Evolutionary conservation across 805 yeast species (phyloP), one percentile per base, ranked within the genome.

Genomic region (Pichia nanzhaoensis): DNA sequence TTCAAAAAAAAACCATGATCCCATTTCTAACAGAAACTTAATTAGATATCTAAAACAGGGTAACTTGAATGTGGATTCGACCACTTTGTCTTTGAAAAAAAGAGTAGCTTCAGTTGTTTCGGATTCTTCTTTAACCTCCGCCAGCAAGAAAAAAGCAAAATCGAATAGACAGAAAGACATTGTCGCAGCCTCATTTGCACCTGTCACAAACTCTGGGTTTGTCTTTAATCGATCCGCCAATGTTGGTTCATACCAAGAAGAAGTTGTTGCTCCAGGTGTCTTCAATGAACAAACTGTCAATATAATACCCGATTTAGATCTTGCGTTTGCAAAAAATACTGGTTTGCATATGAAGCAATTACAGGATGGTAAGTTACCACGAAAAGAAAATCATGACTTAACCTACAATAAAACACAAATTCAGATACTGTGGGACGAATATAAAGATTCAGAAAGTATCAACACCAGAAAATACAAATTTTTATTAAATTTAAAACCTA

Each of bases 211-310:
- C 21, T 22, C 45, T 5, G 35, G 36, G 10, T 61, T 55, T 46
- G 48, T 54, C 35, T 56, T 55, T 36, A 51, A 55, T 30, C 51
- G 65, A 40, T 36, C 49, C 12, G 42, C 51, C 9, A 45, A 56
- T 16, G 21, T 45, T 9, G 63, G 64, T 1, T 56, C 67, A 1
- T 52, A 57, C 4, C 65, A 63, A 39, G 36, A 60, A 9, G 67
- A 63, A 42, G 50, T 41, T 10, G 17, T 41, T 3, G 27, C 21
- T 4, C 37, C 40, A 8, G 13, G n/a, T 3, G 3, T 17, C 10
- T 3, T 39, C 4, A 18, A 14, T 3, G 22, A 24, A 7, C 20
- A 20, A 20, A 17, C 9, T 9, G 20, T 20, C 2, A 5, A 21
- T 13, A 7, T 28, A 5, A 9, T 24, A 2, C 9, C 16, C 30